phyloP scores from a whole-genome alignment of 768 basidiomycete genomes.

The Coprinopsis strossmayeri region DNA sequence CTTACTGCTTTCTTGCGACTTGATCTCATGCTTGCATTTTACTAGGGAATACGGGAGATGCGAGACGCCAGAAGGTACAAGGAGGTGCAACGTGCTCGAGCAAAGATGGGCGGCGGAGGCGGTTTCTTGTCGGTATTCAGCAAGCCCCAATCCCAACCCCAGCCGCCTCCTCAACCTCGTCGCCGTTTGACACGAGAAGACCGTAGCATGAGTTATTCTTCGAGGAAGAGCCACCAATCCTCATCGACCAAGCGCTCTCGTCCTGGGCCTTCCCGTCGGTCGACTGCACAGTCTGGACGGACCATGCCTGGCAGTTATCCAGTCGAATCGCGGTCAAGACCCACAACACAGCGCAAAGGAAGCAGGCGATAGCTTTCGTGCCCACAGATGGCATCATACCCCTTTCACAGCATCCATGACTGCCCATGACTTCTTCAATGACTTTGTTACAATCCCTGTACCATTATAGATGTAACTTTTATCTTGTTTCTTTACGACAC shows the following conservation, averaged over 20 bases:
- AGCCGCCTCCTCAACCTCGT: background rate
- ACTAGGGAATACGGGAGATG: slow-evolving; percentile 67
- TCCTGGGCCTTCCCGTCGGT: slow-evolving; percentile 3
- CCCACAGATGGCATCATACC: background rate
- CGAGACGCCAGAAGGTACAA: slow-evolving; percentile 34
- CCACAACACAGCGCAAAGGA: background rate
- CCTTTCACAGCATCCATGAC: too few species aligned
- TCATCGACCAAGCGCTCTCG: slow-evolving; percentile 1
- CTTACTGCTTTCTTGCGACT: background rate
- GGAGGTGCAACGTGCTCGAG: slow-evolving; percentile 1
- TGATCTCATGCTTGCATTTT: slow-evolving; percentile 6
- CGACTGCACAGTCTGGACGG: background rate
- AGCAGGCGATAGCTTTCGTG: background rate
- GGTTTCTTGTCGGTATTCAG: slow-evolving; percentile 20
- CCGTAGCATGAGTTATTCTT: slow-evolving; percentile 9
- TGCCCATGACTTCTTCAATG: too few species aligned
- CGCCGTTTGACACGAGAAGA: slow-evolving; percentile 5
- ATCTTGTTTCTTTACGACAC: background rate
- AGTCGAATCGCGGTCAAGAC: background rate
- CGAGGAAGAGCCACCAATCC: slow-evolving; percentile 2
- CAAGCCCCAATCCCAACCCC: slow-evolving; percentile 1
- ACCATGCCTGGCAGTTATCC: slow-evolving; percentile 7
- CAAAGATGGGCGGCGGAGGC: slow-evolving; percentile 8
- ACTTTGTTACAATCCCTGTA: background rate
- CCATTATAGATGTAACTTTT: background rate